These are phyloP conservation scores for Macrolepiota dolichaula DNA, from an alignment of 768 basidiomycete genomes.

Conservation along the genomic window DNA sequence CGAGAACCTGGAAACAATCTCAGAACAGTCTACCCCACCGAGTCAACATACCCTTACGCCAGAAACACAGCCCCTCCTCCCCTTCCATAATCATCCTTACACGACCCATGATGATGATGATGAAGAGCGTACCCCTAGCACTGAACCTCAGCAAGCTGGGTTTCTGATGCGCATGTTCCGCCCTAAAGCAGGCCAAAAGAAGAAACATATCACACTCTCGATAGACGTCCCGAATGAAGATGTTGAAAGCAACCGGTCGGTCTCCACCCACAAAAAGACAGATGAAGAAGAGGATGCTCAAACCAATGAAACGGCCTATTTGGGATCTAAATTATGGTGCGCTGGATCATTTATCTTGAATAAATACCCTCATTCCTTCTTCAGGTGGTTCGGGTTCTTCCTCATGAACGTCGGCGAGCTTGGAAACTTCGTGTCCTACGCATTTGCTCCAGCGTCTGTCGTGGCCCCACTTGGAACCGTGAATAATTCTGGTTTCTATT, in stretches of 20 bases:
- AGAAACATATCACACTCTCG: conserved; percentile 19
- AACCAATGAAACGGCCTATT: conserved; percentile 67
- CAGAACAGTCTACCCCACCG: neutral
- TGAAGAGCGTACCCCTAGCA: neutral
- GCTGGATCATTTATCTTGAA: conserved; percentile 15
- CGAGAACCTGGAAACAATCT: conserved; percentile 7
- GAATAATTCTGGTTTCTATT: conserved; percentile 16
- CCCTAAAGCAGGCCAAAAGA: conserved; percentile 11
- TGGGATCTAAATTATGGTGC: conserved; percentile 83
- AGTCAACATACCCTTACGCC: neutral
- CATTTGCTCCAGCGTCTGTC: conserved; percentile 85
- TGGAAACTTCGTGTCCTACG: conserved; percentile 89
- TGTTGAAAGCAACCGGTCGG: conserved; percentile 23
- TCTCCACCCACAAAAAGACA: conserved; percentile 18
- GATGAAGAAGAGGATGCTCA: conserved; percentile 22
- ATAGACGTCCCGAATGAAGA: conserved; percentile 42
- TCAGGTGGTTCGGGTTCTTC: conserved; percentile 85
- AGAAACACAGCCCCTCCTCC: conserved; percentile 6
- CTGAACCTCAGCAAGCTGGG: neutral
- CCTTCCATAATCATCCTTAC: neutral
- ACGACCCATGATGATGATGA: neutral
- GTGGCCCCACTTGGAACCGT: conserved; percentile 97
- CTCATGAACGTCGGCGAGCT: conserved; percentile 91
- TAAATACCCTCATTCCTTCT: conserved; percentile 4
- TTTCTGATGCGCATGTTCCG: conserved; percentile 2